A percentile compares a stretch with the other conserved stretches of the same genome.
phyloP scores from a whole-genome alignment of 331 rosid species.

The Erythrophleum ivorense region DNA sequence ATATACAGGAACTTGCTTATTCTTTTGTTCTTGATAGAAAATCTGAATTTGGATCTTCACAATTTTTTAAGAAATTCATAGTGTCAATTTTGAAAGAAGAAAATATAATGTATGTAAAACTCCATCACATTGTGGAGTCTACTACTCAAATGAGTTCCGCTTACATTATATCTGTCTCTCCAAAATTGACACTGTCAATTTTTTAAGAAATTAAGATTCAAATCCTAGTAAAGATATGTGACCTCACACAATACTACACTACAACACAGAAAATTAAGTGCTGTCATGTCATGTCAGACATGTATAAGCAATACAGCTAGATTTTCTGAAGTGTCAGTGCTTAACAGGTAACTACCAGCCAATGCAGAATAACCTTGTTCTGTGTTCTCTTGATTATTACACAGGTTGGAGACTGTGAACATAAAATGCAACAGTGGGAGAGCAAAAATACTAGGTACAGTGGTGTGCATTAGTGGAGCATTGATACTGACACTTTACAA shows the following conservation, averaged over 20 bases:
- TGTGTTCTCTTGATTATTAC: neutral
- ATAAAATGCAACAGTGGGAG: constrained; percentile 74
- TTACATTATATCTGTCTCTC: too few species aligned
- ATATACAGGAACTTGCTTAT: neutral
- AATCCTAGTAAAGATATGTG: neutral
- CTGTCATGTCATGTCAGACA: neutral
- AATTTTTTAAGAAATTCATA: neutral
- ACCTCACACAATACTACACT: neutral
- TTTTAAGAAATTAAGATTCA: neutral
- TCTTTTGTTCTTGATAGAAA: neutral
- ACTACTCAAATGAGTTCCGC: neutral
- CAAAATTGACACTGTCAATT: neutral
- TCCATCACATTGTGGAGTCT: neutral
- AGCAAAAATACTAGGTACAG: constrained; percentile 78
- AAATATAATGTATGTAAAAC: neutral
- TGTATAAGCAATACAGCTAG: neutral
- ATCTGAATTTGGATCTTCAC: neutral
- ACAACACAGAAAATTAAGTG: neutral
- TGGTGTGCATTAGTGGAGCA: constrained; percentile 77
- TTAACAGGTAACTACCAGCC: neutral
- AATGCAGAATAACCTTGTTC: constrained; percentile 21
- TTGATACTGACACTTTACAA: constrained; percentile 64
- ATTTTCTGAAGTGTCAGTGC: neutral
- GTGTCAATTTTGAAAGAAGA: neutral
- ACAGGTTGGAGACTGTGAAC: constrained; percentile 76